Evolutionary conservation across 2,329 filamentous ascomycete genomes (phyloP).

Genomic region (Cladophialophora immunda): DNA sequence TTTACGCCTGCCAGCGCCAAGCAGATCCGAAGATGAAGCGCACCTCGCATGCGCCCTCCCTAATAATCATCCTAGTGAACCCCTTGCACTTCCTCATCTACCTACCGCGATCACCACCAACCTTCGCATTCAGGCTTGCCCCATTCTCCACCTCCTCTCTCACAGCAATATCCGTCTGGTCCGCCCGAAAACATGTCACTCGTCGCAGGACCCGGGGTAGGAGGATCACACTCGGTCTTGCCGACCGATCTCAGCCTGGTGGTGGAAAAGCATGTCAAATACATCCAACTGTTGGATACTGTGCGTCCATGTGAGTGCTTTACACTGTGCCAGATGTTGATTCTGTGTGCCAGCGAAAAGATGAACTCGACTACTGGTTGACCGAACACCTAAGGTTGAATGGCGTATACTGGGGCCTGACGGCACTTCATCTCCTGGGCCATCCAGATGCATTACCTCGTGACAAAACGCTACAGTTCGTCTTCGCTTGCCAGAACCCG

Average conservation of each 20-base stretch:
- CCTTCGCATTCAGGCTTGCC: neutral
- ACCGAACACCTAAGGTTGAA: constrained; percentile 96
- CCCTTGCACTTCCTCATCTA: neutral
- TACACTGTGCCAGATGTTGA: constrained; percentile 46
- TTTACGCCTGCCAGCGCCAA: neutral
- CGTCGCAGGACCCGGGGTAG: constrained; percentile 67
- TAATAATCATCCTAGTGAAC: neutral
- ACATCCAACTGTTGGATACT: constrained; percentile 91
- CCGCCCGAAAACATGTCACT: constrained; percentile 62
- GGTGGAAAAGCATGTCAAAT: constrained; percentile 79
- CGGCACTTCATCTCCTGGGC: constrained; percentile 83
- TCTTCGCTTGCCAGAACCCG: constrained; percentile 91
- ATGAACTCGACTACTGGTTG: constrained; percentile 97
- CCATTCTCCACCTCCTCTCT: constrained; percentile 7
- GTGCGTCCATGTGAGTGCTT: constrained; percentile 58
- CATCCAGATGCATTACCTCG: constrained; percentile 83
- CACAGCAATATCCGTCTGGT: neutral
- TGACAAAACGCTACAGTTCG: constrained; percentile 84
- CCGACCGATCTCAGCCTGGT: constrained; percentile 62
- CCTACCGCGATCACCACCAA: neutral
- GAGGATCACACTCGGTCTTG: constrained; percentile 45
- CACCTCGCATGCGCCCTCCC: neutral
- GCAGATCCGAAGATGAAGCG: neutral
- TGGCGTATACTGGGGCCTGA: constrained; percentile 96
- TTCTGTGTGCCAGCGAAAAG: constrained; percentile 70